phyloP scores from a whole-genome alignment of 805 yeast genomes.

The Pichia sporocuriosa region DNA sequence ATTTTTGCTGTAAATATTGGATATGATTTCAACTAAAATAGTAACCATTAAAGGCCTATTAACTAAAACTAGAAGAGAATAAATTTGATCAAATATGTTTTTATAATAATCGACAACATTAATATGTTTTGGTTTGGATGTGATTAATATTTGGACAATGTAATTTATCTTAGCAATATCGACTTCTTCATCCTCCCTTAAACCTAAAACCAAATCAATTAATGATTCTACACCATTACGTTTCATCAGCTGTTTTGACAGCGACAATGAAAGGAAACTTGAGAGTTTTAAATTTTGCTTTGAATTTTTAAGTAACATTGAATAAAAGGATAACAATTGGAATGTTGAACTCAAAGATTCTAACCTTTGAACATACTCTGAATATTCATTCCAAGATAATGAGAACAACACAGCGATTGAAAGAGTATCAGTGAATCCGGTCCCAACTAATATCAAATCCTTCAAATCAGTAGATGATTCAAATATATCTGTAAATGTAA shows the following conservation, averaged over 20 bases:
- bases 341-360: conserved; percentile 55
- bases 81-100: conserved; percentile 58
- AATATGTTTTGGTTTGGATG: conserved; percentile 51
- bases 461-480: conserved; percentile 40
- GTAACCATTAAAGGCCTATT: conserved; percentile 57
- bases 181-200: conserved; percentile 65
- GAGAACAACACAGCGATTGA: conserved; percentile 41
- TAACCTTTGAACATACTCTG: conserved; percentile 15
- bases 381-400: conserved; percentile 19
- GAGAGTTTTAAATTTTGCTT: conserved; percentile 29
- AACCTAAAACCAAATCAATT: conserved; percentile 70
- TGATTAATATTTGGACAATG: conserved; percentile 55
- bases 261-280: conserved; percentile 37
- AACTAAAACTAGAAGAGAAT: conserved; percentile 47
- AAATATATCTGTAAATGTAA: conserved; percentile 32
- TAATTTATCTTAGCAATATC: conserved; percentile 59
- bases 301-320: conserved; percentile 35
- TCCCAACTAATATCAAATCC: conserved; percentile 52
- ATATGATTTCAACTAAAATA: conserved; percentile 49
- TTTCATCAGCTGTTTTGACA: conserved; percentile 46
- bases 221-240: conserved; percentile 61
- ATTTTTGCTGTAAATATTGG: conserved; percentile 45
- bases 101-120: conserved; percentile 45
- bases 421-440: conserved; percentile 58
- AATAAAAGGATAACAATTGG: conserved; percentile 54